Base-by-base conservation (phyloP, 192 early-diverging fungal species). In the Phycomyces nitens region DNA sequence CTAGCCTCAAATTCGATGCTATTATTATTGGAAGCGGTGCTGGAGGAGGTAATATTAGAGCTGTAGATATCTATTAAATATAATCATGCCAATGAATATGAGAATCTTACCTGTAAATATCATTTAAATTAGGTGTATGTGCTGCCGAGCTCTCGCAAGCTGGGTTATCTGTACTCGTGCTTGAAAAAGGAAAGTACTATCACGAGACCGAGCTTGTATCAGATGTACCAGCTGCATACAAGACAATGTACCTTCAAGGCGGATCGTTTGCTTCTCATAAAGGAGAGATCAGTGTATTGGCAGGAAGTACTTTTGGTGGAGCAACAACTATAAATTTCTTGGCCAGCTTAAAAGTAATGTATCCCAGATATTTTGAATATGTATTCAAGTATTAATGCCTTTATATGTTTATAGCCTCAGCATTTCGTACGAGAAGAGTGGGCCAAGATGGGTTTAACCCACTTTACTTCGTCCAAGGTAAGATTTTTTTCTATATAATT, bases 371-470 rank as follows among this genome's bases (percentile, higher is more conserved):
- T n/a, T n/a, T n/a, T n/a, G n/a, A n/a, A n/a, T n/a, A n/a, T n/a
- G n/a, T n/a, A n/a, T n/a, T n/a, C n/a, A n/a, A n/a, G n/a, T 70
- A 12, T 75, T 79, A 20, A 78, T 70, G 12, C 23, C 1, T 53
- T 65, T 34, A 8, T 20, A 40, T 53, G 47, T 55, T 60, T 47
- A 23, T 70, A 81, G 68, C 74, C 78, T 12, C 87, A 87, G 51
- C 66, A 85, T 58, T 83, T 73, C 63, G 80, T 89, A 10, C 82
- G 89, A 0, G 77, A 85, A 63, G 89, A 93, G 70, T 93, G 91
- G 91, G 84, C 85, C 9, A 74, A 75, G 29, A 65, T 72, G 42
- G 81, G 85, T 8, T 71, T 93, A 8, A 71, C 73, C n/a, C 76
- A 85, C 62, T 90, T 93, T 58, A 60, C 66, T 7, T 75, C 84